phyloP scores from a whole-genome alignment of 495 filamentous ascomycete genomes.

The Trichodelitschia bisporula region DNA sequence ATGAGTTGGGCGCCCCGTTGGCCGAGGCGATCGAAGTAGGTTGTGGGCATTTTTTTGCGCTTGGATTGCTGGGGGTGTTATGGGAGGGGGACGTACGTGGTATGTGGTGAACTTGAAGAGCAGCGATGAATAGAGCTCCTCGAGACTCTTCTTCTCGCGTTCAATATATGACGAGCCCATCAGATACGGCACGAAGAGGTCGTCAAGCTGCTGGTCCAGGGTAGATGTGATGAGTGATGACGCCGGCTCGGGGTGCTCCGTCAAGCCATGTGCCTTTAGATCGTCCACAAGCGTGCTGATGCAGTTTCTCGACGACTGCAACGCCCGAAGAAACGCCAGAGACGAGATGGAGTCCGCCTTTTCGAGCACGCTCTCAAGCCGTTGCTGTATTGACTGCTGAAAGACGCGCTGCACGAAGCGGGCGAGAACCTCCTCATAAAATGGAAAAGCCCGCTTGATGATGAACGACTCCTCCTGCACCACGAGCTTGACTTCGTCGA shows the following conservation, averaged over 20 bases:
- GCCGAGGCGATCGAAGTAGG: slow-evolving; percentile 74
- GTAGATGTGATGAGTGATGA: slow-evolving; percentile 65
- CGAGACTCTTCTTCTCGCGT: slow-evolving; percentile 65
- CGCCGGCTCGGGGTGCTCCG: slow-evolving; percentile 78
- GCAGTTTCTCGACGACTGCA: slow-evolving; percentile 73
- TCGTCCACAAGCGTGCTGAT: slow-evolving; percentile 74
- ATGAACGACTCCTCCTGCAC: slow-evolving; percentile 92
- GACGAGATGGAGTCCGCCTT: slow-evolving; percentile 80
- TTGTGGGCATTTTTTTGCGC: slow-evolving; percentile 56
- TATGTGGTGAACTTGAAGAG: slow-evolving; percentile 90
- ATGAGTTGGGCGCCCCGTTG: slow-evolving; percentile 66
- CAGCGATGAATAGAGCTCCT: slow-evolving; percentile 78
- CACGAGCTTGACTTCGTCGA: slow-evolving; percentile 87
- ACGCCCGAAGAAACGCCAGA: slow-evolving; percentile 68
- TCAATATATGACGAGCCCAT: slow-evolving; percentile 89
- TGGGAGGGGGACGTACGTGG: slow-evolving; percentile 22
- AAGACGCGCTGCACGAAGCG: slow-evolving; percentile 90
- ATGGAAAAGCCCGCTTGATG: slow-evolving; percentile 87
- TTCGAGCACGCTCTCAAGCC: slow-evolving; percentile 86
- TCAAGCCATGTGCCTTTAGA: slow-evolving; percentile 80
- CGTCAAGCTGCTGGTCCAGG: slow-evolving; percentile 88
- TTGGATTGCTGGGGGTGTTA: slow-evolving; percentile 22
- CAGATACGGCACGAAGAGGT: slow-evolving; percentile 89
- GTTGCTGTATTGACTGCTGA: slow-evolving; percentile 91
- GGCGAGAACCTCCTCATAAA: slow-evolving; percentile 75